Evolutionary conservation across 1,139 yeast species (phyloP).

Genomic region (Geotrichum armillariae): DNA sequence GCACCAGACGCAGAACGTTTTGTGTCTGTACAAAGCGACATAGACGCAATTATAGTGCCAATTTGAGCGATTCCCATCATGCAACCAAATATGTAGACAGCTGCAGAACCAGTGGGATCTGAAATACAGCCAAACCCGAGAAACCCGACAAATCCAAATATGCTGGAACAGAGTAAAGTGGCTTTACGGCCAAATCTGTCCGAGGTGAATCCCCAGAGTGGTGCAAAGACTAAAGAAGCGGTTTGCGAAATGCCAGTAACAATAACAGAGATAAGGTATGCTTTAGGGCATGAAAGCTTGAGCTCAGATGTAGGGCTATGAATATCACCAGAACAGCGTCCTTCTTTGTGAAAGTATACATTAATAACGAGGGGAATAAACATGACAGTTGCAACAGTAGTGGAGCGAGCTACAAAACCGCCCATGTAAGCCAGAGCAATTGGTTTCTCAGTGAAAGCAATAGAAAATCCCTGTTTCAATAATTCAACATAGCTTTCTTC

Average conservation of each 20-base stretch:
- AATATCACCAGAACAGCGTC: slow-evolving; percentile 29
- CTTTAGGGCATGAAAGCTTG: slow-evolving; percentile 54
- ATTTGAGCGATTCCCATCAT: slow-evolving; percentile 53
- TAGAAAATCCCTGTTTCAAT: slow-evolving; percentile 48
- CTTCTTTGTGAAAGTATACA: slow-evolving; percentile 47
- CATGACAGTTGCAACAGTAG: slow-evolving; percentile 59
- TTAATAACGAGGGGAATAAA: slow-evolving; percentile 67
- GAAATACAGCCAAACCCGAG: slow-evolving; percentile 38
- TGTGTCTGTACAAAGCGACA: slow-evolving; percentile 47
- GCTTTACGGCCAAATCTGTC: slow-evolving; percentile 50
- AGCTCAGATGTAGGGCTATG: slow-evolving; percentile 28
- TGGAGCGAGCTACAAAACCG: slow-evolving; percentile 63
- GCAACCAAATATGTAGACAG: slow-evolving; percentile 41
- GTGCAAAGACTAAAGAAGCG: slow-evolving; percentile 57
- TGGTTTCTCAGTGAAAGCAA: slow-evolving; percentile 40
- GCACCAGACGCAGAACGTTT: slow-evolving; percentile 55
- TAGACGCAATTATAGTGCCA: slow-evolving; percentile 56
- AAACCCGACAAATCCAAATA: slow-evolving; percentile 43
- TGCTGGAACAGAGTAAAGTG: slow-evolving; percentile 40
- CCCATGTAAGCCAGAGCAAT: slow-evolving; percentile 57
- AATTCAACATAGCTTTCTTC: slow-evolving; percentile 41
- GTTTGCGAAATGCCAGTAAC: slow-evolving; percentile 66
- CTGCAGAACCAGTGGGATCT: slow-evolving; percentile 38
- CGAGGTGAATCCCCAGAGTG: slow-evolving; percentile 59
- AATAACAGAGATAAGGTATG: slow-evolving; percentile 64